A percentile compares a stretch with the other conserved stretches of the same genome.
phyloP scores from a whole-genome alignment of 1,284 basidiomycete species.

The Leccinum pachyderme region DNA sequence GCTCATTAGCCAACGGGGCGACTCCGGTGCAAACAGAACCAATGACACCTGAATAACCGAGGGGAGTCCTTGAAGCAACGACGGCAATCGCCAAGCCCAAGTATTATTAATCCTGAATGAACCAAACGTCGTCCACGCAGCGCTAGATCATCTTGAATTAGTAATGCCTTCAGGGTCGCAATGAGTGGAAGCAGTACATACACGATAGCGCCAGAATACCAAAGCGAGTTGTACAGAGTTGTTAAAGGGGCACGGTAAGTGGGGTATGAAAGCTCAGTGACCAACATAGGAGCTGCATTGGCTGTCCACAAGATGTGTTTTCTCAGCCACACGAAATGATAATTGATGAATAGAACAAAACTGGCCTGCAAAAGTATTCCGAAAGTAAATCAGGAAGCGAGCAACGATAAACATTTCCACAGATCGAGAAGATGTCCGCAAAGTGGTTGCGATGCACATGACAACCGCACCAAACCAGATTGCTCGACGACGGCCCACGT shows the following conservation, averaged over 20 bases:
- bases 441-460: constrained; percentile 62
- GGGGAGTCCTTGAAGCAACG: constrained; percentile 62
- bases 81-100: constrained; percentile 79
- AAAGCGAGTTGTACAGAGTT: constrained; percentile 74
- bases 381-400: constrained; percentile 79
- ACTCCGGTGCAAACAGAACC: constrained; percentile 66
- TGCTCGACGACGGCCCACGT: constrained; percentile 60
- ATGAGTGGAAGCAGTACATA: constrained; percentile 29
- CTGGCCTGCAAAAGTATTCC: constrained; percentile 67
- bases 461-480: constrained; percentile 63
- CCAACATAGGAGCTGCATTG: constrained; percentile 70
- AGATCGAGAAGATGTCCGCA: constrained; percentile 71
- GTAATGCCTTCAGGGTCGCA: not conserved
- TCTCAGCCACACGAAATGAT: not conserved
- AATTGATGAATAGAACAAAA: constrained; percentile 1
- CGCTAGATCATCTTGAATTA: constrained; percentile 35
- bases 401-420: constrained; percentile 84
- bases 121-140: constrained; percentile 76
- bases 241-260: constrained; percentile 71
- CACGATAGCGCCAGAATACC: no score
- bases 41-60: constrained; percentile 60
- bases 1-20: constrained; percentile 68
- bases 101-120: constrained; percentile 63
- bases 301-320: constrained; percentile 36
- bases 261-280: constrained; percentile 78